Base-by-base conservation (phyloP, 345 rosid genomes). In the Heritiera fomes region DNA sequence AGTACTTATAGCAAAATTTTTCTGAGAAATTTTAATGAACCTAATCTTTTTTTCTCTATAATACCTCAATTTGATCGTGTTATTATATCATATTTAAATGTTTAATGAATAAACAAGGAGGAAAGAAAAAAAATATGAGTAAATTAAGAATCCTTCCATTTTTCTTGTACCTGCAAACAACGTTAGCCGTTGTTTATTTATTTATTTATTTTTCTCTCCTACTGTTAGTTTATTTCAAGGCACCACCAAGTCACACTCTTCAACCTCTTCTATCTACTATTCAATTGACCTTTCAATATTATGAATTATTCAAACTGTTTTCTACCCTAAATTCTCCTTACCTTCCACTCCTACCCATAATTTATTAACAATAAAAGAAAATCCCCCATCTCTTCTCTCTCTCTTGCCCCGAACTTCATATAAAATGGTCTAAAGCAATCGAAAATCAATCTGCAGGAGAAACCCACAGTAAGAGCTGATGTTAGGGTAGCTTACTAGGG, bases 321-420 rank as follows among this genome's bases (percentile, higher is more conserved):
- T 83, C 40, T 85, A 67, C 28, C 75, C 86, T 73, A 38, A 73
- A 55, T 55, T 56, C 47, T 55, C 64, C 50, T 55, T 73, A 73
- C 64, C 76, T 34, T 38, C 49, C 76, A 38, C 5, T 59, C 76
- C 76, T 72, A 72, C 63, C 63, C 47, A 11, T 55, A 38, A 73
- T 55, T 73, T 55, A 55, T 73, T 73, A 55, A 45, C 64, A 73
- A 55, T 38, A 2, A 73, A 55, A n/a, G 7, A 73, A 58, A 17
- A 52, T 50, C 46, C 15, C 17, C 15, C 17, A 8, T 38, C 4
- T 53, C 15, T 50, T 40, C 15, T 58, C 18, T 38, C 5, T 43
- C 32, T 8, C 63, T 40, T 38, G 41, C 58, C 50, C 23, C 10
- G 18, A 15, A 49, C 1, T 4, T 43, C 45, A 40, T 73, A 55